phyloP scores from a whole-genome alignment of 1,284 basidiomycete genomes.

The Gomphus bonarii region DNA sequence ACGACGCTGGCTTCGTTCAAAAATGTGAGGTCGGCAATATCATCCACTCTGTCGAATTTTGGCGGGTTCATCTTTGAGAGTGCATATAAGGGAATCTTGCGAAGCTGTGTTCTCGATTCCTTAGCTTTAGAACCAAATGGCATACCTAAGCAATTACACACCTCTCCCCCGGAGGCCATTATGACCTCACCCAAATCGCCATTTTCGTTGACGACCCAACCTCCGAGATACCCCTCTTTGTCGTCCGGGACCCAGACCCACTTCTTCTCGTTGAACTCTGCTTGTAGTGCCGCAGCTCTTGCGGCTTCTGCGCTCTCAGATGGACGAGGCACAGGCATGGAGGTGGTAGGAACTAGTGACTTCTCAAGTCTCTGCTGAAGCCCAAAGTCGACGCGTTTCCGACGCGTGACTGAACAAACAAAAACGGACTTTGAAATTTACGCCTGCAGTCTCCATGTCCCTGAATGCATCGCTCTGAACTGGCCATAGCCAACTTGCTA shows the following conservation, averaged over 20 bases:
- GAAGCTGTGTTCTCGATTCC: conserved; percentile 33
- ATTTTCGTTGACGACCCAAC: conserved; percentile 82
- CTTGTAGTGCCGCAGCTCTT: conserved; percentile 76
- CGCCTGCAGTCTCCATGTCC: no score
- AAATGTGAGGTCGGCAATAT: conserved; percentile 97
- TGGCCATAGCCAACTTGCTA: no score
- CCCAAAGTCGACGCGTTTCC: not conserved
- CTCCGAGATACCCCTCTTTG: conserved; percentile 81
- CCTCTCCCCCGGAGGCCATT: conserved; percentile 73
- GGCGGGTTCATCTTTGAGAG: conserved; percentile 97
- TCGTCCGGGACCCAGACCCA: conserved; percentile 95
- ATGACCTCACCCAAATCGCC: conserved; percentile 72
- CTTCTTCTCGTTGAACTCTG: conserved; percentile 95
- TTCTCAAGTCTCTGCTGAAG: not conserved
- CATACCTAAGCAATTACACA: conserved; percentile 23
- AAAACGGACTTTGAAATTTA: not conserved
- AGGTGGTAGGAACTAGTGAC: not conserved
- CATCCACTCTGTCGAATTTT: conserved; percentile 95
- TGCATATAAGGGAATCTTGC: conserved; percentile 65
- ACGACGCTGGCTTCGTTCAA: conserved; percentile 98
- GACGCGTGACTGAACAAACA: not conserved
- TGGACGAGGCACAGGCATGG: conserved; percentile 44
- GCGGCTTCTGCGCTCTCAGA: conserved; percentile 65
- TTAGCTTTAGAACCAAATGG: not conserved
- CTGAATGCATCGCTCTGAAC: no score